phyloP scores from a whole-genome alignment of 345 rosid genomes.

The Erucastrum elatum region DNA sequence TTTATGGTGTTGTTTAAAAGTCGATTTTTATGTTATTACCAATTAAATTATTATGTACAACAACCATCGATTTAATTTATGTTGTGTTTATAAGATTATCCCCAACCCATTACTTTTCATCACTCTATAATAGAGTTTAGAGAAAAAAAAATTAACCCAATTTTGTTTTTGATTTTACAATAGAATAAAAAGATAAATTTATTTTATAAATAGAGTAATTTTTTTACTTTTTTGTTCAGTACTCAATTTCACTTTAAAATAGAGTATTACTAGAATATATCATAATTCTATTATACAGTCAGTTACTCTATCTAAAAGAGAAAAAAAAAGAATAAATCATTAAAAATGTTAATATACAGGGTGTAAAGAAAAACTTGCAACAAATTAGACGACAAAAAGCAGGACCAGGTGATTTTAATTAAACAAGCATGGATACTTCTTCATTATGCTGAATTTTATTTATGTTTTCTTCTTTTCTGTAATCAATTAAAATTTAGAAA shows the following conservation, averaged over 20 bases:
- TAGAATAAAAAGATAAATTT: too few relatives aligned
- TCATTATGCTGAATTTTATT: neutral
- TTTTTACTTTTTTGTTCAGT: too few relatives aligned
- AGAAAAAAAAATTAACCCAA: too few relatives aligned
- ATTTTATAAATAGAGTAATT: too few relatives aligned
- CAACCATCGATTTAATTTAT: neutral
- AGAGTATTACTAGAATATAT: too few relatives aligned
- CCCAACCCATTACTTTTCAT: too few relatives aligned
- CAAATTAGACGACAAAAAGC: neutral
- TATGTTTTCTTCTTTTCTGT: neutral
- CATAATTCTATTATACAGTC: too few relatives aligned
- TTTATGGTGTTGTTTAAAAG: neutral
- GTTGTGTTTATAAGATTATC: neutral
- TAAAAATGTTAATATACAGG: neutral
- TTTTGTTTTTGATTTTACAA: too few relatives aligned
- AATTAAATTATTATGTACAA: neutral
- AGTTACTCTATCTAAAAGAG: too few relatives aligned
- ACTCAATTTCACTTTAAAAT: too few relatives aligned
- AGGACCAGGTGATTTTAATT: constrained; percentile 7
- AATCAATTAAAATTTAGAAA: constrained; percentile 16
- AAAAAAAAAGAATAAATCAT: too few relatives aligned
- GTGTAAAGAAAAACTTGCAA: neutral
- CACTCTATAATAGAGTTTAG: too few relatives aligned
- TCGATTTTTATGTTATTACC: neutral
- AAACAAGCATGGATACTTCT: neutral